Conservation (phyloP, 306 rosid species). For the Cucumis melo region DNA sequence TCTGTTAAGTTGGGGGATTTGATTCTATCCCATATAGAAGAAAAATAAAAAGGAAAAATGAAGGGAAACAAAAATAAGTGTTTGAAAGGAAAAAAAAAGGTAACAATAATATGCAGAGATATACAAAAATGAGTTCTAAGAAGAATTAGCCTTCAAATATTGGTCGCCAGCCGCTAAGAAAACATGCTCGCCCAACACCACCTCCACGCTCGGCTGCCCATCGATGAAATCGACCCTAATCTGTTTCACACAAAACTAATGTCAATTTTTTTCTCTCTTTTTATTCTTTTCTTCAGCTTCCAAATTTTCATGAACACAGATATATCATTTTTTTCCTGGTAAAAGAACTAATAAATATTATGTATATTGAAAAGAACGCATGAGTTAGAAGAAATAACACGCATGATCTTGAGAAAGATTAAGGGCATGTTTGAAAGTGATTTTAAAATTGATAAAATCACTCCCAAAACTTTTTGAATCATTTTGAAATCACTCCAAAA, state of each 20-base stretch:
- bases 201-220: conserved; percentile 32
- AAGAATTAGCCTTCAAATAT: conserved; percentile 11
- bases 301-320: neutral
- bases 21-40: neutral
- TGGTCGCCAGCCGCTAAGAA: conserved; percentile 57
- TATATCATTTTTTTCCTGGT: neutral
- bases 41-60: neutral
- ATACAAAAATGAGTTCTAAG: neutral
- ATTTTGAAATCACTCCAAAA: no score
- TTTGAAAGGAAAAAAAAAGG: neutral
- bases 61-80: neutral
- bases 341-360: neutral
- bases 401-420: no score
- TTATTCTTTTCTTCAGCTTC: neutral
- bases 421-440: no score
- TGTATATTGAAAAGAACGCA: no score
- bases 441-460: no score
- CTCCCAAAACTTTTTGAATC: no score
- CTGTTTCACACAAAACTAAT: conserved; percentile 21
- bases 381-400: no score
- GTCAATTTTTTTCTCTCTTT: neutral
- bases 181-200: conserved; percentile 45
- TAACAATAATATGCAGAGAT: neutral
- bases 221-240: conserved; percentile 42
- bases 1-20: neutral